Evolutionary conservation across 352 stramenopile genomes (phyloP), one percentile per base, ranked within the genome.

Genomic region (Thraustochytrium aureum): DNA sequence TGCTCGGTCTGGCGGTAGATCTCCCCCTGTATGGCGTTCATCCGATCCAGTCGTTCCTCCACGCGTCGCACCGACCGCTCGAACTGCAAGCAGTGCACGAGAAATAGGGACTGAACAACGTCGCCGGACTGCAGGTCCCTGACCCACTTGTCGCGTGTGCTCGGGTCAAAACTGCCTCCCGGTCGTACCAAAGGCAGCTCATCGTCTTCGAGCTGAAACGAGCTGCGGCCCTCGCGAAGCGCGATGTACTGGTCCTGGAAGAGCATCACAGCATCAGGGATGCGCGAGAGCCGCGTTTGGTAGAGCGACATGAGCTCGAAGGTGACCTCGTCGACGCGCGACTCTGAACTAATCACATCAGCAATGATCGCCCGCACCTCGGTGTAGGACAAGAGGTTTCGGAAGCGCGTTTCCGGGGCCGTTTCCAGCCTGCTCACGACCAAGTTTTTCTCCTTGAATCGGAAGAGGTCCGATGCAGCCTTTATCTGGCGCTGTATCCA

Each of bases 301-400:
- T 79, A 79, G 32, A 79, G 69, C n/a, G 69, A 74, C 50, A 79
- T 79, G 50, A 79, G 69, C 32, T 73, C 35, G 2, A n/a, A 12
- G 5, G 69, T 32, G 5, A 79, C 12, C 14, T 79, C 69, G 20
- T 4, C 22, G 1, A 52, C 69, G 26, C 50, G 50, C 1, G 20
- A n/a, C 22, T 6, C 1, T 7, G 1, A n/a, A 32, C 5, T 12
- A 5, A 79, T 32, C 37, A 72, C 56, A 22, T 79, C 69, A 41
- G 26, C 17, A 7, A 79, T 32, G 26, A 79, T 50, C 30, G n/a
- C 37, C 12, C 35, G 32, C 50, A 74, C 33, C 59, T 79, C 69
- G 33, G 12, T 6, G 2, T 45, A 79, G 10, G 69, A 64, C 7
- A 79, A 47, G 32, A 79, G 69, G 14, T 74, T 74, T 10, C 69